phyloP scores from a whole-genome alignment of 1,284 basidiomycete genomes.

The Anthracocystis walkeri region DNA sequence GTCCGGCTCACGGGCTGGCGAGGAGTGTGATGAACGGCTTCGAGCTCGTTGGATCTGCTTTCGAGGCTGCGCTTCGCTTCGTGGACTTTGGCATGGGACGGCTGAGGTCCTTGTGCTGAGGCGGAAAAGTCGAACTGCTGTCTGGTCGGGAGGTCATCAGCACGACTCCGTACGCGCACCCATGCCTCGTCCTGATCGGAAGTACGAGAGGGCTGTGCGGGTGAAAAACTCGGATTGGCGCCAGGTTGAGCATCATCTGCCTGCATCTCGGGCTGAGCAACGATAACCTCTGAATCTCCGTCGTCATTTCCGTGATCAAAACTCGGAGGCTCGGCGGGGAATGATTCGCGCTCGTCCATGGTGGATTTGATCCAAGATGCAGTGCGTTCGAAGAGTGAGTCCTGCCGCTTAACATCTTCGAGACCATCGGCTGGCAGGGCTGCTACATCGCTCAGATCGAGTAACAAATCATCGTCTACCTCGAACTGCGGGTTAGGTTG shows the following conservation, averaged over 20 bases:
- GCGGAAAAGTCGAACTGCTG: no score
- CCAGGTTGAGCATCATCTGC: not conserved
- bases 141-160: no score
- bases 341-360: not conserved
- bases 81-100: no score
- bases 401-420: not conserved
- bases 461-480: not conserved
- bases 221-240: not conserved
- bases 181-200: not conserved
- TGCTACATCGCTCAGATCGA: slow-evolving; percentile 10
- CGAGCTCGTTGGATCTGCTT: no score
- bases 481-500: not conserved
- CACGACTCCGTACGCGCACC: no score
- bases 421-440: not conserved
- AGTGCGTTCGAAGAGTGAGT: slow-evolving; percentile 22
- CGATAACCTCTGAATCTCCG: not conserved
- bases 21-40: not conserved
- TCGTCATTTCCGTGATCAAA: no score
- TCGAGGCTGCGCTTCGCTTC: no score
- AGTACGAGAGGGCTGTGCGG: not conserved
- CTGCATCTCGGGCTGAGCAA: not conserved
- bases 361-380: slow-evolving; percentile 32
- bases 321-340: not conserved
- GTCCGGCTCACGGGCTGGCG: not conserved
- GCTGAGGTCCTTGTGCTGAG: no score